Conservation (phyloP, 2,329 filamentous ascomycete species). For the Exophiala bonariae region DNA sequence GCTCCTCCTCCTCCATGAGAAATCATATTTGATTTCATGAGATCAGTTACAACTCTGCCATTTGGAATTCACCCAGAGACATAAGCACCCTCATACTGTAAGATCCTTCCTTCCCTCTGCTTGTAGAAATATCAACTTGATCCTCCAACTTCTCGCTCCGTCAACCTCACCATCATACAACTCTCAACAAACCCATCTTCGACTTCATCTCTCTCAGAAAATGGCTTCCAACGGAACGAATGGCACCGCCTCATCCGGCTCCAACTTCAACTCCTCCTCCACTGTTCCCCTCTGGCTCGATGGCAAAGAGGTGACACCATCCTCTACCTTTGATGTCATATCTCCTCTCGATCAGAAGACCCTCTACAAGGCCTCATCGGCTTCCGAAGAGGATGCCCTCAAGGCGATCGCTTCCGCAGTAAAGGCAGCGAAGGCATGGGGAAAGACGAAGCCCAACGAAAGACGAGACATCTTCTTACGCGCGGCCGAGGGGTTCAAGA, state of each 20-base stretch:
- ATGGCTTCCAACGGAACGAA: conserved; percentile 20
- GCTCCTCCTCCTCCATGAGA: too few species aligned
- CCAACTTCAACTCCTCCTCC: conserved; percentile 27
- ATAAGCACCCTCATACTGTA: too few species aligned
- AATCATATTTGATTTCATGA: too few species aligned
- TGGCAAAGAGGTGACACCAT: conserved; percentile 42
- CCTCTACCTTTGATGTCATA: conserved; percentile 49
- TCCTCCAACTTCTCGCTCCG: too few species aligned
- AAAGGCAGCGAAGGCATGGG: conserved; percentile 70
- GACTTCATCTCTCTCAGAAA: not conserved
- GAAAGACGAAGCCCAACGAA: conserved; percentile 57
- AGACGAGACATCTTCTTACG: conserved; percentile 71
- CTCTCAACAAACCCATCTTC: not conserved
- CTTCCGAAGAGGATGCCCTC: conserved; percentile 55
- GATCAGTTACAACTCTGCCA: too few species aligned
- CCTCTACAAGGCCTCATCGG: conserved; percentile 57
- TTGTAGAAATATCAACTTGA: too few species aligned
- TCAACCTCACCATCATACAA: conserved; percentile 16
- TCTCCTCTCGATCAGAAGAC: conserved; percentile 56
- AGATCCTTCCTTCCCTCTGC: too few species aligned
- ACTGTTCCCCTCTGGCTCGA: conserved; percentile 45
- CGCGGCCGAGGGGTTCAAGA: conserved; percentile 63
- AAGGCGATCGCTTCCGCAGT: conserved; percentile 62
- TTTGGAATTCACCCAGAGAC: too few species aligned
- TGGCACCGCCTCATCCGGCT: conserved; percentile 7